Conservation (phyloP, 805 yeast genomes). For the Kuraishia piskuri region DNA sequence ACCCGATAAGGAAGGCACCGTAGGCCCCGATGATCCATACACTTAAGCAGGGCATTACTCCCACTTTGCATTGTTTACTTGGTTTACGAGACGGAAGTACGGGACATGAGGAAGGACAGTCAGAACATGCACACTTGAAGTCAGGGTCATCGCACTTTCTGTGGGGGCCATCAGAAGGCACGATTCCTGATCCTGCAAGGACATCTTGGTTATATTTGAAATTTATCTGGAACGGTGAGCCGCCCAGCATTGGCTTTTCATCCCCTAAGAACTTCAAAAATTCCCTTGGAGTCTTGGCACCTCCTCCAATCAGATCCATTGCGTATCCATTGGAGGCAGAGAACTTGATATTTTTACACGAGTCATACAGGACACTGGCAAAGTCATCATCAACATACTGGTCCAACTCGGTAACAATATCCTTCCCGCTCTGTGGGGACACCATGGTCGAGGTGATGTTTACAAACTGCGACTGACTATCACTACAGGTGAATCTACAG, state of each 20-base stretch:
- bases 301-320: constrained; percentile 98
- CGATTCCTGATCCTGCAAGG: constrained; percentile 14
- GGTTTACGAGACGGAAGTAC: constrained; percentile 37
- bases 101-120: constrained; percentile 81
- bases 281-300: constrained; percentile 64
- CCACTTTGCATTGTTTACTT: constrained; percentile 41
- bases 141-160: constrained; percentile 50
- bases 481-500: constrained; percentile 85
- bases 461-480: constrained; percentile 69
- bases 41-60: constrained; percentile 65
- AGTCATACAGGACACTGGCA: constrained; percentile 64
- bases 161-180: constrained; percentile 18
- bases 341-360: constrained; percentile 85
- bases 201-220: constrained; percentile 38
- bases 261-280: constrained; percentile 90
- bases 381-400: constrained; percentile 48
- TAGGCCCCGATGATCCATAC: constrained; percentile 50
- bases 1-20: constrained; percentile 11
- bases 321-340: constrained; percentile 94
- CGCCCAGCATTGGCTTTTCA: constrained; percentile 88
- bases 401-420: constrained; percentile 64
- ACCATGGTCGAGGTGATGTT: constrained; percentile 48
- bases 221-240: constrained; percentile 92
- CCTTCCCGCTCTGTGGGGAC: constrained; percentile 40
- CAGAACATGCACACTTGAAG: constrained; percentile 84